Evolutionary conservation across 2,329 filamentous ascomycete species (phyloP), one percentile per base, ranked within the genome.

Genomic region (Talaromyces sp.): DNA sequence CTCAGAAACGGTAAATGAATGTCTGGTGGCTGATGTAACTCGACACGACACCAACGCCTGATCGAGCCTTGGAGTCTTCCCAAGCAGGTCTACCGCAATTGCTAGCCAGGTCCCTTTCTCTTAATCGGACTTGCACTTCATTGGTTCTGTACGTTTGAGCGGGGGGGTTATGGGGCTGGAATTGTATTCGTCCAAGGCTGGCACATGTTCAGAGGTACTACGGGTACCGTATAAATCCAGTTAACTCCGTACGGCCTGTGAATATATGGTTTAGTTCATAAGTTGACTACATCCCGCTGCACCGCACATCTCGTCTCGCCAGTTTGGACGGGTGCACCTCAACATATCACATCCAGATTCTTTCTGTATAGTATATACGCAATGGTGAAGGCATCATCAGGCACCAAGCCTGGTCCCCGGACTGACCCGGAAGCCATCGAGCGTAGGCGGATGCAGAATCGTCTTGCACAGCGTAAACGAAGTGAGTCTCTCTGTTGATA

Each of bases 391-490:
- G 10, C 59, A 53, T 59, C 58, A 11, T 17, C 64, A 38, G 5
- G 25, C n/a, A 49, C 29, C 60, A 66, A 63, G 31, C 27, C 38
- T 25, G 64, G 64, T 22, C 43, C 59, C 25, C 64, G 64, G 54
- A 66, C 64, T 27, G 64, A 66, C 13, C 64, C 64, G 22, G 64
- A 66, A 54, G 64, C 64, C 29, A 63, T 66, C 43, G 64, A 66
- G 34, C 64, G 64, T 31, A 53, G 64, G 22, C 59, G 64, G 59
- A 66, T 66, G 64, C 64, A 66, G 27, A 66, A 66, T 25, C 64
- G 64, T 34, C 60, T 66, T 5, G 64, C 64, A 22, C 64, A 66
- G n/a, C 64, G 64, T 34, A 66, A 66, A 59, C 47, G 64, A 43
- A 53, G 64, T 66, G 47, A 63, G 64, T 47, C 22, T 31, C 2